Base-by-base conservation (phyloP, 176 grass and related monocot genomes). In the Poa pratensis region DNA sequence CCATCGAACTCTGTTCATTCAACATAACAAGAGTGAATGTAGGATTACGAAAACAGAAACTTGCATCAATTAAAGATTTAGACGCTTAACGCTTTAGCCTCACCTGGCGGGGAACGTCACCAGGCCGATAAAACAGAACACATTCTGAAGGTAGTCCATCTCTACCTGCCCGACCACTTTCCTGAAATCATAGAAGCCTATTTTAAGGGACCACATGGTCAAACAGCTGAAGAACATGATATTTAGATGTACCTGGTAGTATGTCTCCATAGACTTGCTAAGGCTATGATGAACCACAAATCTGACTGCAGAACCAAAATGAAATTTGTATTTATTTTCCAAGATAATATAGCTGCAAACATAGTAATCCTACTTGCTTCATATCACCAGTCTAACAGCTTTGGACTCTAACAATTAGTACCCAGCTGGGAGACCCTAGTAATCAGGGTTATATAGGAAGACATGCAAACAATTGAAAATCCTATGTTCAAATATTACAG, bases 251-350 rank as follows among this genome's bases (percentile, higher is more conserved):
- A 93, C 95, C 93, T 95, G 91, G 92, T 98, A 98, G 72, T 95
- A 95, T 87, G 91, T 98, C 78, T 98, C 95, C 93, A 95, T 92
- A 79, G 95, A 98, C 88, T 98, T 98, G 88, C 95, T 93, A 72
- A 98, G 91, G 83, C 91, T 98, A 82, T 97, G 92, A 91, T 97
- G 95, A 92, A 97, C 89, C 32, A 97, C 90, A 89, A 97, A 94
- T 74, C 95, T 91, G 54, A 97, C 92, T 97, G 88, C 42, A 94
- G 15, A 79, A 69, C 55, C 30, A 30, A 83, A 86, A 82, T 45
- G 69, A 58, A 70, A 20, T 80, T 62, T 34, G 68, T 76, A 37
- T 63, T 48, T 53, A 81, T 66, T 65, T 69, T 69, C 37, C 59
- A 45, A 82, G 24, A 81, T 37, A 73, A 37, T 58, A 10, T 65